Evolutionary conservation across 768 basidiomycete genomes (phyloP).

Genomic region (Filobasidium floriforme): DNA sequence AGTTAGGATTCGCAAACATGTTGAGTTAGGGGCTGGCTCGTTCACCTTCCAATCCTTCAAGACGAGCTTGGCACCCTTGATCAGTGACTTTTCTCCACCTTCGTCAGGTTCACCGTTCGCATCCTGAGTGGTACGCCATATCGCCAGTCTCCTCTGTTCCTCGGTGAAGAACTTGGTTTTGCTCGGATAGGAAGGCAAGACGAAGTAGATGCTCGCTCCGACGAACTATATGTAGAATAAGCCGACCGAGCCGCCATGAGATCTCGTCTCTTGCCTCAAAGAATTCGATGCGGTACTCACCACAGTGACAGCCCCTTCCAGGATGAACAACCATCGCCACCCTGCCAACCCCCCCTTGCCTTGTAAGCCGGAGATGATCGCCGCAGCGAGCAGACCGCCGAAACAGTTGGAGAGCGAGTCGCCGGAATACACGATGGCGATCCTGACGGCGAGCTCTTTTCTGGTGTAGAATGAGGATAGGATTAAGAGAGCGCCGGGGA

Average conservation of each 20-base stretch:
- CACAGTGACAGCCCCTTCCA: neutral
- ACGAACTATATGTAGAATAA: slow-evolving; percentile 43
- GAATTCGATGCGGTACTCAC: too few species aligned
- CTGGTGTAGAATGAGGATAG: slow-evolving; percentile 44
- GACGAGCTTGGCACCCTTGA: slow-evolving; percentile 16
- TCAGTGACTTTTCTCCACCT: slow-evolving; percentile 11
- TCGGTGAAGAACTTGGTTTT: slow-evolving; percentile 18
- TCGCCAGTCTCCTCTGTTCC: slow-evolving; percentile 11
- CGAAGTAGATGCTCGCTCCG: slow-evolving; percentile 32
- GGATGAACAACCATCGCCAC: slow-evolving; percentile 56
- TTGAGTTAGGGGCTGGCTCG: too few species aligned
- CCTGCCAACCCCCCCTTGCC: slow-evolving; percentile 60
- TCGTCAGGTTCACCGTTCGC: slow-evolving; percentile 19
- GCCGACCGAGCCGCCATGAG: too few species aligned
- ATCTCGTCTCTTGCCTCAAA: too few species aligned
- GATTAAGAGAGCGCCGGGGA: slow-evolving; percentile 51
- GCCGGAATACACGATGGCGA: slow-evolving; percentile 50
- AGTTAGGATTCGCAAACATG: too few species aligned
- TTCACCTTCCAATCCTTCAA: slow-evolving; percentile 22
- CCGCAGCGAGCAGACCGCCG: slow-evolving; percentile 55
- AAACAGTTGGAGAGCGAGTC: slow-evolving; percentile 39
- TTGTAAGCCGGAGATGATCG: slow-evolving; percentile 65
- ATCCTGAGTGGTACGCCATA: slow-evolving; percentile 19
- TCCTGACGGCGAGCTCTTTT: slow-evolving; percentile 57
- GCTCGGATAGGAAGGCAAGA: slow-evolving; percentile 15